phyloP scores from a whole-genome alignment of 2,329 filamentous ascomycete species.

The Cytospora piceae region DNA sequence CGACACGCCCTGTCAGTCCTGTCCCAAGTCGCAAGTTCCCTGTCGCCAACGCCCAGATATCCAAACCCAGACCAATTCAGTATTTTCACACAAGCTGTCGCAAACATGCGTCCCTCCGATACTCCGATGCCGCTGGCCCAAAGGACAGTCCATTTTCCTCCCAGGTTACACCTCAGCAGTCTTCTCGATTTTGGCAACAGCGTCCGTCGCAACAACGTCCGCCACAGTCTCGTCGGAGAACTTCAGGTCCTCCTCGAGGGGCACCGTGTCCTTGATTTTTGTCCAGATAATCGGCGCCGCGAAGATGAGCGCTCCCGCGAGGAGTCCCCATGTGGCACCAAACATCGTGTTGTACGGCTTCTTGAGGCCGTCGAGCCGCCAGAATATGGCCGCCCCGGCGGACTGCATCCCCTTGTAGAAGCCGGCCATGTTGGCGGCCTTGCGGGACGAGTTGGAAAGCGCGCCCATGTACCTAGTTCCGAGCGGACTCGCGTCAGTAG shows the following conservation, averaged over 20 bases:
- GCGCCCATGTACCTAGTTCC: constrained; percentile 85
- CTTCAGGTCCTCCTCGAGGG: constrained; percentile 78
- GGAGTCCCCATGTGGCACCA: constrained; percentile 72
- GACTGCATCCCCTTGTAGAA: constrained; percentile 68
- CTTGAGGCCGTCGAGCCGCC: constrained; percentile 67
- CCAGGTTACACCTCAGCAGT: constrained; percentile 19
- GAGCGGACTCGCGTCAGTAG: not conserved
- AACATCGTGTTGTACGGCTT: constrained; percentile 74
- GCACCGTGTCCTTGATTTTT: constrained; percentile 81
- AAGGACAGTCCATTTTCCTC: not conserved
- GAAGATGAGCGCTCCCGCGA: constrained; percentile 73
- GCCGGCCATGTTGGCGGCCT: constrained; percentile 84
- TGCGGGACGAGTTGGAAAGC: constrained; percentile 88
- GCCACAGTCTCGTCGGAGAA: constrained; percentile 82
- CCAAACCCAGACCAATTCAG: not conserved
- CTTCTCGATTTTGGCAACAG: constrained; percentile 36
- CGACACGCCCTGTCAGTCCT: not conserved
- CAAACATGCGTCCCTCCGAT: not conserved
- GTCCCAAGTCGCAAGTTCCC: not conserved
- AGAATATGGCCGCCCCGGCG: constrained; percentile 78
- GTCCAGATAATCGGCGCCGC: constrained; percentile 79
- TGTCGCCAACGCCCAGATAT: not conserved
- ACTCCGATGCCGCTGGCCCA: not conserved
- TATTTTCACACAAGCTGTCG: not conserved
- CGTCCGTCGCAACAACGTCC: constrained; percentile 58